Conservation (phyloP, 495 filamentous ascomycete genomes). For the Clavariopsis aquatica region DNA sequence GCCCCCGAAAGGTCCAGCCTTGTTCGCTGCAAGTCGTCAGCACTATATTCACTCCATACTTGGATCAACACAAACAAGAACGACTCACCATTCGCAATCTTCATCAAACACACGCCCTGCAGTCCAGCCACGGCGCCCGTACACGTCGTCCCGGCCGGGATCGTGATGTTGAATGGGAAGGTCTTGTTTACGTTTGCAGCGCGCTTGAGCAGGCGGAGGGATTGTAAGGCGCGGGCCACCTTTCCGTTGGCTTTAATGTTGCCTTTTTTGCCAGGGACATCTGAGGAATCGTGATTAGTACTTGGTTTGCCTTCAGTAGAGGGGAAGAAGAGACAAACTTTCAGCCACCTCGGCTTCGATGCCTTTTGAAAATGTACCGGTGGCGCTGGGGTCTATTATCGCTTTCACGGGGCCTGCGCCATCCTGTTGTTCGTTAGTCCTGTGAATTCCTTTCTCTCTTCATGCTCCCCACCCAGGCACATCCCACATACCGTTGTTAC, state of each 20-base stretch:
- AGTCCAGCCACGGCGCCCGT: conserved; percentile 10
- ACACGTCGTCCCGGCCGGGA: conserved; percentile 10
- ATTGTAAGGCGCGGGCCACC: conserved; percentile 1
- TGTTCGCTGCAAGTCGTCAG: conserved; percentile 7
- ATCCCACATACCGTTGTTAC: conserved; percentile 17
- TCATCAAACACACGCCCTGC: conserved; percentile 22
- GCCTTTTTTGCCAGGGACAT: conserved; percentile 20
- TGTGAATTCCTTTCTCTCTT: too few species aligned
- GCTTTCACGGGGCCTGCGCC: conserved; percentile 16
- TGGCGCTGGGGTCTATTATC: conserved; percentile 11
- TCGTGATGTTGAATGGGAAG: conserved; percentile 13
- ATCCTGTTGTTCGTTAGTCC: conserved; percentile 9
- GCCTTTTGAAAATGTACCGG: conserved; percentile 9
- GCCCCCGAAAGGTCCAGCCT: conserved; percentile 19
- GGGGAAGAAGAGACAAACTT: background rate
- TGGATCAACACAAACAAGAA: background rate
- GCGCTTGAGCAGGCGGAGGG: conserved; percentile 10
- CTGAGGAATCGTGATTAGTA: background rate
- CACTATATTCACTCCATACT: background rate
- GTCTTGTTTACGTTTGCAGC: conserved; percentile 20
- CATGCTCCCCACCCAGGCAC: too few species aligned
- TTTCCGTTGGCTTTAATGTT: conserved; percentile 15
- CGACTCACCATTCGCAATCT: conserved; percentile 20
- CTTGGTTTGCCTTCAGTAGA: background rate
- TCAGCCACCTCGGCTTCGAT: conserved; percentile 1